These are phyloP conservation scores for Apocynum venetum DNA, from an alignment of 257 asterid species.

Conservation along the genomic window DNA sequence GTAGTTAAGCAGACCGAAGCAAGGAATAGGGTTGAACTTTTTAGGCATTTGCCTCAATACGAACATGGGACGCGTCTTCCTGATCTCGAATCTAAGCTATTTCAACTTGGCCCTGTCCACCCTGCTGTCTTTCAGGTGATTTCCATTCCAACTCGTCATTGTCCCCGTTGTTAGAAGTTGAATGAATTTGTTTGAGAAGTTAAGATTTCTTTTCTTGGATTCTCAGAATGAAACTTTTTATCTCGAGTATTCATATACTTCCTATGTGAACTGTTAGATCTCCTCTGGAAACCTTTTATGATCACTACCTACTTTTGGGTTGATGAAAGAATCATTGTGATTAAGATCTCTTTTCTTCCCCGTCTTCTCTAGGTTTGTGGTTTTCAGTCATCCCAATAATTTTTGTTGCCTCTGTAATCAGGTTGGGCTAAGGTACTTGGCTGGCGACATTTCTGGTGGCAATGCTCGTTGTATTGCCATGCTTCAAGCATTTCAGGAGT, in stretches of 20 bases:
- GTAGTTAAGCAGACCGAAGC: conserved; percentile 88
- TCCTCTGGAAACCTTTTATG: background rate
- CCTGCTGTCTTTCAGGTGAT: conserved; percentile 77
- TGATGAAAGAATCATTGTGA: conserved; percentile 2
- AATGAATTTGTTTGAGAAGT: background rate
- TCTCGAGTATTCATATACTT: background rate
- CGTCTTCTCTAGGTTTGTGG: background rate
- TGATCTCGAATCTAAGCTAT: conserved; percentile 70
- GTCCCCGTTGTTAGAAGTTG: background rate
- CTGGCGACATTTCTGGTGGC: conserved; percentile 90
- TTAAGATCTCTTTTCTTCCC: background rate
- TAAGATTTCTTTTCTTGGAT: background rate
- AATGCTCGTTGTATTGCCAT: conserved; percentile 91
- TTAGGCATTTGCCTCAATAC: conserved; percentile 94
- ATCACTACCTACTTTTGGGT: background rate
- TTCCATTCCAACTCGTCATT: background rate
- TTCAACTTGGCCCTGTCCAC: conserved; percentile 72
- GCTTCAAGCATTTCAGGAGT: conserved; percentile 86
- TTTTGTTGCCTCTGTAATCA: conserved; percentile 31
- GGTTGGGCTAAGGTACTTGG: conserved; percentile 82
- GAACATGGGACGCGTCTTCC: conserved; percentile 73
- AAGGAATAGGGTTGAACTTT: conserved; percentile 81
- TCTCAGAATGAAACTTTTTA: background rate
- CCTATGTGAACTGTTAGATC: background rate
- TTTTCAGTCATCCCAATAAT: background rate